phyloP scores from a whole-genome alignment of 179 eudicot species.

The Pouteria campechiana region DNA sequence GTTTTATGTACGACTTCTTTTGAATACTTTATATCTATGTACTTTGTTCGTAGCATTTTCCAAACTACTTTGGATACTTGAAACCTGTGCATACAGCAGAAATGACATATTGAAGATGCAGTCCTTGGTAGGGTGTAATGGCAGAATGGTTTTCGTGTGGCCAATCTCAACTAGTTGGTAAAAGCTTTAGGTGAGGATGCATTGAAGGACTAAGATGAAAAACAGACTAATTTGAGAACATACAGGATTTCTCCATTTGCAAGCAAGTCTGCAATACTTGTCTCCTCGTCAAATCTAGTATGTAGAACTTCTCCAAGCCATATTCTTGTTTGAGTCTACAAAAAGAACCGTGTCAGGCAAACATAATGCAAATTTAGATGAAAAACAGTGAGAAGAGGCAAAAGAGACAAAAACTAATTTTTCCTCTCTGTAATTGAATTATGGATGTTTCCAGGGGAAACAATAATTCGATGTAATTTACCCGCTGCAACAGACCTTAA shows the following conservation, averaged over 20 bases:
- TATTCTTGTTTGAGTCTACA: constrained; percentile 76
- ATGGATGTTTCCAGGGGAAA: too few species aligned
- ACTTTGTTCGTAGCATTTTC: constrained; percentile 32
- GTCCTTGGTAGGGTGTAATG: too few species aligned
- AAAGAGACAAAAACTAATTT: too few species aligned
- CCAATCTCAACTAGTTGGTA: too few species aligned
- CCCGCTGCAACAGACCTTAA: too few species aligned
- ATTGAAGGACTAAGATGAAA: too few species aligned
- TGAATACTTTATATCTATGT: constrained; percentile 28
- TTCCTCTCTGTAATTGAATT: too few species aligned
- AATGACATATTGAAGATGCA: not conserved
- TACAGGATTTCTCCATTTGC: constrained; percentile 80
- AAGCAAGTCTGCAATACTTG: constrained; percentile 49
- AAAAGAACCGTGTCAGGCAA: not conserved
- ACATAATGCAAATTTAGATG: constrained; percentile 1
- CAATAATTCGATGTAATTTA: too few species aligned
- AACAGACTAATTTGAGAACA: constrained; percentile 9
- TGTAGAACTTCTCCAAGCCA: constrained; percentile 81
- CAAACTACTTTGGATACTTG: constrained; percentile 54
- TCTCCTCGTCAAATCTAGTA: constrained; percentile 43
- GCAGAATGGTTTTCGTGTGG: too few species aligned
- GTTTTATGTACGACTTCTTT: constrained; percentile 33
- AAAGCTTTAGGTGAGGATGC: too few species aligned
- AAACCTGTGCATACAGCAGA: constrained; percentile 24
- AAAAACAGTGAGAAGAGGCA: too few species aligned